Percentiles rank a stretch among this genome's conserved stretches.
Conservation (phyloP, 305 asterid genomes). For the Stenogyne calaminthoides region DNA sequence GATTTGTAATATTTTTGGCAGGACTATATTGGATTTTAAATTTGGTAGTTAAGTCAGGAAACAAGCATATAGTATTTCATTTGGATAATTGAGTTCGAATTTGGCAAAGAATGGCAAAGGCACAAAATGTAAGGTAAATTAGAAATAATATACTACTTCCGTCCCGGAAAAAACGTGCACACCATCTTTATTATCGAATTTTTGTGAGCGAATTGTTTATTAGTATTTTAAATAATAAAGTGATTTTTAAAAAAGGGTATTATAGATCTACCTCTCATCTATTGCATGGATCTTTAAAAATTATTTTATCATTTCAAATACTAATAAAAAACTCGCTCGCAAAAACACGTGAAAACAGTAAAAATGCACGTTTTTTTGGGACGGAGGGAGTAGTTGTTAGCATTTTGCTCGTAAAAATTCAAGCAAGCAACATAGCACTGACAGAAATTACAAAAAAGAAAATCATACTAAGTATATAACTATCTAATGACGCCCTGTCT, state of each 20-base stretch:
- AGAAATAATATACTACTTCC: background rate
- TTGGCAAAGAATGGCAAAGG: background rate
- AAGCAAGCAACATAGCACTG: background rate
- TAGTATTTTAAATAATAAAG: too few species aligned
- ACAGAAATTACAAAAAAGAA: background rate
- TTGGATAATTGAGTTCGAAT: background rate
- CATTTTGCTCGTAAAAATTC: constrained; percentile 7
- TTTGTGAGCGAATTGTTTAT: too few species aligned
- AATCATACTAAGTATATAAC: background rate
- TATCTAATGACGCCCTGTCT: background rate
- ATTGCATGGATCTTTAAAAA: too few species aligned
- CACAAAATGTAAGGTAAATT: background rate
- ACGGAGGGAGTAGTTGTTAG: too few species aligned
- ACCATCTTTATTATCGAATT: too few species aligned
- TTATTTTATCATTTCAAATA: too few species aligned
- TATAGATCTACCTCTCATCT: too few species aligned
- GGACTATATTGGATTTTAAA: background rate
- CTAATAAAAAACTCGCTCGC: too few species aligned
- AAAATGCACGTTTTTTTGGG: too few species aligned
- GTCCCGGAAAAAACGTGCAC: too few species aligned
- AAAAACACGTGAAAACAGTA: too few species aligned
- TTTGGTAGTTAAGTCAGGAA: background rate
- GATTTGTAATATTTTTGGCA: background rate
- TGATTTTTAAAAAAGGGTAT: too few species aligned
- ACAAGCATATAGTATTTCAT: background rate